Percentiles rank a stretch among this genome's conserved stretches.
phyloP scores from a whole-genome alignment of 345 rosid species.

The Gossypium stocksii region DNA sequence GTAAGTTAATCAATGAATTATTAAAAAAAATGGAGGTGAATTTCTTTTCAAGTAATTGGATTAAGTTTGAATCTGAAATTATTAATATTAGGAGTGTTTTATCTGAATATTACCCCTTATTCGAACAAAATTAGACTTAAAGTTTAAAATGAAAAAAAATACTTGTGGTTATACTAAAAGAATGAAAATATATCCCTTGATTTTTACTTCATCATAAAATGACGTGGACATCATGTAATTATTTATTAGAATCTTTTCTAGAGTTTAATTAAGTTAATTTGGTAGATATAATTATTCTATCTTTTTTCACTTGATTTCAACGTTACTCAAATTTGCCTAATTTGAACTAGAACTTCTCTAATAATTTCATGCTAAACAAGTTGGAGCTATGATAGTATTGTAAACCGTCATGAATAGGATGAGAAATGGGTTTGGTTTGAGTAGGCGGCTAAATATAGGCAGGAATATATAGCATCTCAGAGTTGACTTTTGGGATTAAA shows the following conservation, averaged over 20 bases:
- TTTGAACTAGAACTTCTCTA: neutral
- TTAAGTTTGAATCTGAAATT: too few species aligned
- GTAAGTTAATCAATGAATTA: too few species aligned
- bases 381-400: neutral
- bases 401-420: neutral
- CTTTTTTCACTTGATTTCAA: neutral
- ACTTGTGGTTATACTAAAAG: too few species aligned
- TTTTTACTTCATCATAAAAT: neutral
- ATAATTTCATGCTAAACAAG: neutral
- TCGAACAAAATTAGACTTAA: too few species aligned
- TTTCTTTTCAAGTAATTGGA: too few species aligned
- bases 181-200: neutral
- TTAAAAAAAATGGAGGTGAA: too few species aligned
- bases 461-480: neutral
- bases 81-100: too few species aligned
- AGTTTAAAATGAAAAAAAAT: too few species aligned
- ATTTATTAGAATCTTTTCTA: neutral
- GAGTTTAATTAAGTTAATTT: neutral
- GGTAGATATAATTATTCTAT: neutral
- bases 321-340: neutral
- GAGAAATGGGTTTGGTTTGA: neutral
- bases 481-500: neutral
- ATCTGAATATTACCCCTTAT: too few species aligned
- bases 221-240: neutral
- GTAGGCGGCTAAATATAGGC: neutral